These are phyloP conservation scores for Bondarzewia mesenterica DNA, from an alignment of 1,284 basidiomycete species.

Conservation along the genomic window DNA sequence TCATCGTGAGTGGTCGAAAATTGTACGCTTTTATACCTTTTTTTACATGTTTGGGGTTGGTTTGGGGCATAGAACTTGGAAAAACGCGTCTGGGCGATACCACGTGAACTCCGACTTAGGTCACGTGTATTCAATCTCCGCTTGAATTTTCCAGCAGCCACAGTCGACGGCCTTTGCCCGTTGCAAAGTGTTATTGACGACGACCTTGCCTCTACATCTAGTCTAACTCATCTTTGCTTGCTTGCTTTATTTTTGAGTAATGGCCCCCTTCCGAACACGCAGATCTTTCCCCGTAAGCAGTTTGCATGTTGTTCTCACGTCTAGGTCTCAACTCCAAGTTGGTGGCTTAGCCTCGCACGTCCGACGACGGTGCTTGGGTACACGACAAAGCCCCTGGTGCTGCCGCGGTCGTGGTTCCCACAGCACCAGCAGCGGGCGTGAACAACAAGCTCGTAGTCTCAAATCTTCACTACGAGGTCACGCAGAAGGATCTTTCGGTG, in stretches of 20 bases:
- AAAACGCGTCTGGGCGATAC: too few species aligned
- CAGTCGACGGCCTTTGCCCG: too few species aligned
- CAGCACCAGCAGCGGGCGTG: slow-evolving; percentile 8
- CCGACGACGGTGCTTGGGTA: slow-evolving; percentile 2
- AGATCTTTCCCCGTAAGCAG: neutral
- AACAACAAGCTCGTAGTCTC: slow-evolving; percentile 73
- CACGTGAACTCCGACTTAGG: too few species aligned
- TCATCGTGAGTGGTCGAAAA: too few species aligned
- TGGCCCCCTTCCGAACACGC: neutral
- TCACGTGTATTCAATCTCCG: too few species aligned
- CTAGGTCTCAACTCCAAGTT: neutral
- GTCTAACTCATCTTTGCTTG: neutral
- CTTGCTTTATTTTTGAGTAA: neutral
- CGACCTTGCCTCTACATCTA: neutral
- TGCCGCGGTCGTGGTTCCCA: too few species aligned
- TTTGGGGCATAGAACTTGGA: too few species aligned
- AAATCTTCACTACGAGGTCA: slow-evolving; percentile 92
- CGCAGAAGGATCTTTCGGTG: slow-evolving; percentile 81
- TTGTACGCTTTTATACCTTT: too few species aligned
- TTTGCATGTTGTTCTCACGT: neutral
- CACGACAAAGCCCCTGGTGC: neutral
- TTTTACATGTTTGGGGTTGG: too few species aligned
- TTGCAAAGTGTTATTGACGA: too few species aligned
- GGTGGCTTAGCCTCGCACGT: neutral
- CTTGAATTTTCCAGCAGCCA: too few species aligned